Percentiles rank a stretch among this genome's conserved stretches.
phyloP scores from a whole-genome alignment of 2,329 filamentous ascomycete genomes.

The Sclerotinia subarctica region DNA sequence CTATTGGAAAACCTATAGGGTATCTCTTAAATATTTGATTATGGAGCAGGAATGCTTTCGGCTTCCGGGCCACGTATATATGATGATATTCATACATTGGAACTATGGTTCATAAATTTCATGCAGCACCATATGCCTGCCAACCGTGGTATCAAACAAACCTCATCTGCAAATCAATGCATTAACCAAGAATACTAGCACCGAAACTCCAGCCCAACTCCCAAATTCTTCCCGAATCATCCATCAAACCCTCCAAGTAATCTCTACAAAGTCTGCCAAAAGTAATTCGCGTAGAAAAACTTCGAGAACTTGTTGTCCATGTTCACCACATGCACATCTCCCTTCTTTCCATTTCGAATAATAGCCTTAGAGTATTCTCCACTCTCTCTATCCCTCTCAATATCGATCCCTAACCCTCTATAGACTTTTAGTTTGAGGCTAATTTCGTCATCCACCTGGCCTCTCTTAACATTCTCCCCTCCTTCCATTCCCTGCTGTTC shows the following conservation, averaged over 20 bases:
- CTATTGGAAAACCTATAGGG: background rate
- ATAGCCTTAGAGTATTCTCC: slow-evolving; percentile 85
- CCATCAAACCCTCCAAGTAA: slow-evolving; percentile 24
- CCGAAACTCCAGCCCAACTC: slow-evolving; percentile 5
- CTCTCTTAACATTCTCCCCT: slow-evolving; percentile 43
- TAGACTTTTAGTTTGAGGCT: slow-evolving; percentile 84
- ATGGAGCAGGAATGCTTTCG: background rate
- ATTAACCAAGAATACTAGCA: background rate
- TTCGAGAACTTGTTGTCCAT: slow-evolving; percentile 88
- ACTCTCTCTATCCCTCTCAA: slow-evolving; percentile 64
- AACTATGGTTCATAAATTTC: slow-evolving; percentile 5
- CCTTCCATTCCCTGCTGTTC: slow-evolving; percentile 87
- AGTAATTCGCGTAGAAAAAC: slow-evolving; percentile 93
- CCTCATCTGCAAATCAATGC: background rate
- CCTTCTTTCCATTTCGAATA: slow-evolving; percentile 79
- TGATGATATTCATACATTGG: slow-evolving; percentile 6
- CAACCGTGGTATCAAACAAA: slow-evolving; percentile 11
- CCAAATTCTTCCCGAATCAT: background rate
- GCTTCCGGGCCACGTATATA: background rate
- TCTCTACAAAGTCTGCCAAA: slow-evolving; percentile 79
- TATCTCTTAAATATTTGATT: background rate
- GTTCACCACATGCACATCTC: slow-evolving; percentile 91
- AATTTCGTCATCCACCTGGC: slow-evolving; percentile 59
- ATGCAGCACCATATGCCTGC: background rate
- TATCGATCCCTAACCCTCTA: slow-evolving; percentile 83